Evolutionary conservation across 2,329 filamentous ascomycete genomes (phyloP), one percentile per base, ranked within the genome.

Genomic region (Escovopsis sp.): DNA sequence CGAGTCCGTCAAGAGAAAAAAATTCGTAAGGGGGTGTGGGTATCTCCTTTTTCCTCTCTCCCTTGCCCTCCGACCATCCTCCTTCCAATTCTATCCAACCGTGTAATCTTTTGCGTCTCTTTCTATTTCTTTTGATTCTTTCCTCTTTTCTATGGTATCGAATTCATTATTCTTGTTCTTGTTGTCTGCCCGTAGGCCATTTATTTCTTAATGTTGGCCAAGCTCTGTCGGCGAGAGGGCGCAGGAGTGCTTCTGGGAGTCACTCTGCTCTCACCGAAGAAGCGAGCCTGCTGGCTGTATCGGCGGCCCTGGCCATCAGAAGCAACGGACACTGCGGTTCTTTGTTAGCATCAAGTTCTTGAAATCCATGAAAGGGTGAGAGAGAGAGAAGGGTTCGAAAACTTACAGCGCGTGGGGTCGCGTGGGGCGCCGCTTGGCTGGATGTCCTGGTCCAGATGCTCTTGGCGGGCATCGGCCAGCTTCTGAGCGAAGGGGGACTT

Each of bases 401-500:
- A 51, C 58, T 54, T 52, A 61, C 59, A 47, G 38, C 56, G 50
- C 12, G 43, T 45, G 2, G 49, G 45, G 12, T 58, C 56, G 11
- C 52, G 49, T 23, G 23, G 23, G 0, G 54, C 33, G 26, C 55
- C 37, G 11, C 57, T 60, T 33, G 48, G 51, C 2, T 55, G 55
- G 11, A 52, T 58, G 3, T 58, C 61, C 10, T 56, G 55, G 12
- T 50, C 48, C 0, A 46, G 39, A 1, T 52, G 49, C 6, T 60
- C 59, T 11, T 56, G 52, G 0, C 59, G 56, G 12, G 59, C 68
- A 15, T 63, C 61, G 10, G 72, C 72, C 3, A 84, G 61, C 35
- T 70, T 69, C 59, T 82, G 75, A 0, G 80, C 80, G 50, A 83
- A 83, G 0, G 73, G 70, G 11, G 78, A 82, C 2, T 70, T 61